Evolutionary conservation across 352 stramenopile species (phyloP), one percentile per base, ranked within the genome.

Genomic region (Thalassiosira mediterranea): DNA sequence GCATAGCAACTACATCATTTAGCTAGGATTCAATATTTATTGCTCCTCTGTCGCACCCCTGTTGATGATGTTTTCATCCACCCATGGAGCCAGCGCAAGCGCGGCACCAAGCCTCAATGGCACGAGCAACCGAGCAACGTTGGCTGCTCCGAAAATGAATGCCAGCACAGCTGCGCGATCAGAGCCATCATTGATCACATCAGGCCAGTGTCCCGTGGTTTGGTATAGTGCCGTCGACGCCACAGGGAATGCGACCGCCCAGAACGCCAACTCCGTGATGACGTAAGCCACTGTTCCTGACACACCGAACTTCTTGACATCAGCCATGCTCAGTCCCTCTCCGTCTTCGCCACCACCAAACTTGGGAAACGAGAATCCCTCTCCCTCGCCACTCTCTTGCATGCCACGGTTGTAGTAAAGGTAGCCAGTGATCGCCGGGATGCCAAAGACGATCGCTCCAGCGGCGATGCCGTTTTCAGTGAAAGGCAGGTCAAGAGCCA

Each of bases 251-350:
- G 88, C 88, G 0, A 92, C 74, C 47, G 83, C 77, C 88, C 88
- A 93, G 70, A 93, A 93, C n/a, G 86, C 86, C 46, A 93, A 76
- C 66, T 93, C 88, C 10, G 88, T 93, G 56, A 93, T 71, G 11
- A 93, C 76, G 47, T 93, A 93, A 10, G 88, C 85, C 1, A 93
- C 23, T 29, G 88, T 93, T 29, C 88, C 88, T 15, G 78, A 51
- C 17, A 87, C 83, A 42, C 88, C 88, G 53, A 78, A 93, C 71
- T 91, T 93, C 53, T 93, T 93, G 0, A 93, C 76, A 62, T 92
- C 88, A 4, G 63, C 66, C 83, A 92, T 89, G 11, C 63, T 87
- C 13, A 90, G 59, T 13, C 62, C 70, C 21, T 75, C 53, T 44
- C 62, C 72, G 49, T 58, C 70, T 25, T 66, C 64, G 5, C 64